Conservation (phyloP, 306 rosid species). For the Malus asiatica region DNA sequence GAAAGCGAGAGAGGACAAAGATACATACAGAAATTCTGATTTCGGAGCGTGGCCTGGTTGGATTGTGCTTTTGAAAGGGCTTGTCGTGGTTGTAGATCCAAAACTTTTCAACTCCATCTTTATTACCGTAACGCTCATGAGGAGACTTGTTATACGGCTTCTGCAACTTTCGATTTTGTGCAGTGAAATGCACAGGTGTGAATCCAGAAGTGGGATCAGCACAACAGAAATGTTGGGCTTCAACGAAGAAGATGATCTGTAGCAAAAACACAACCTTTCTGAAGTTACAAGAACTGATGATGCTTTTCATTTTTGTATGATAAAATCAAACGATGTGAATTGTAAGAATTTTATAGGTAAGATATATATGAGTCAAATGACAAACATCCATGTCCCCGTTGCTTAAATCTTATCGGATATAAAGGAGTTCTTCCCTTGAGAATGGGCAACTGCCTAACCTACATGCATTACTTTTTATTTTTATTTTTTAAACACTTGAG, state of each 20-base stretch:
- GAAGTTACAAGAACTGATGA: background rate
- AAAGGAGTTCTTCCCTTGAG: too few relatives aligned
- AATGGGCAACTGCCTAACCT: too few relatives aligned
- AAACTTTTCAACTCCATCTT: slow-evolving; percentile 1
- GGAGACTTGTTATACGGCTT: slow-evolving; percentile 3
- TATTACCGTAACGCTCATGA: background rate
- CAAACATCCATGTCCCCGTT: too few relatives aligned
- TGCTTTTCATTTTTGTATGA: background rate
- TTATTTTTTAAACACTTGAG: too few relatives aligned
- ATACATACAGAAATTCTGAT: slow-evolving; percentile 2
- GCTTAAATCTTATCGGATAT: too few relatives aligned
- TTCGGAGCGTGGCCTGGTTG: slow-evolving; percentile 16
- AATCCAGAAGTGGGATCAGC: slow-evolving; percentile 24
- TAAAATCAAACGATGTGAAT: too few relatives aligned
- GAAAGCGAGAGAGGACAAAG: background rate
- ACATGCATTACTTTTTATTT: too few relatives aligned
- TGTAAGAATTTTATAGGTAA: too few relatives aligned
- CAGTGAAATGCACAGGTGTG: background rate
- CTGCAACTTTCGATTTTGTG: slow-evolving; percentile 2
- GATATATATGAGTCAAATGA: too few relatives aligned
- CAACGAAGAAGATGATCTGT: background rate
- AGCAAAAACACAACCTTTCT: background rate
- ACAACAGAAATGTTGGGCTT: background rate
- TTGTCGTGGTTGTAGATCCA: slow-evolving; percentile 14
- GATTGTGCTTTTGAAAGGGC: slow-evolving; percentile 9